phyloP scores from a whole-genome alignment of 352 stramenopile species.

The Thraustotheca clavata region DNA sequence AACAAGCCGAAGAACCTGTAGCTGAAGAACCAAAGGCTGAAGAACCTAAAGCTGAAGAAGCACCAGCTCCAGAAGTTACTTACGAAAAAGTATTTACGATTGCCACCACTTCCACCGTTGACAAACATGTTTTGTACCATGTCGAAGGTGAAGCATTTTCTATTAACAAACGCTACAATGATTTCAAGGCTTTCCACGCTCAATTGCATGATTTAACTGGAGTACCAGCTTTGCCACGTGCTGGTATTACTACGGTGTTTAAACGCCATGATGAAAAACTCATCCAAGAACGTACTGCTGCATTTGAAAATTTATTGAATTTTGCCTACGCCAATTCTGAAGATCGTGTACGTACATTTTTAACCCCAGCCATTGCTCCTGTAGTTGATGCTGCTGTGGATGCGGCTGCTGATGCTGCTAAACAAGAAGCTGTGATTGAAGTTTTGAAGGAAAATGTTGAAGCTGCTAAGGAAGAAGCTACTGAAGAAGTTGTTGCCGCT shows the following conservation, averaged over 20 bases:
- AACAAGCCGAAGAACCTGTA: not conserved
- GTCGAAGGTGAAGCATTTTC: conserved; percentile 25
- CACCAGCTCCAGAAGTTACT: not conserved
- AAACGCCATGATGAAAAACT: conserved; percentile 46
- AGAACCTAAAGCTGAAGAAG: not conserved
- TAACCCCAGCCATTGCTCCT: not conserved
- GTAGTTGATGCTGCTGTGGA: conserved; percentile 3
- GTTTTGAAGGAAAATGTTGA: not conserved
- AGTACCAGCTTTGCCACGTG: conserved; percentile 47
- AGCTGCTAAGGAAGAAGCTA: conserved; percentile 6
- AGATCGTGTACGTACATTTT: conserved; percentile 37
- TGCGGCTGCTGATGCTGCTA: not conserved
- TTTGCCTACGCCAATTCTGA: conserved; percentile 46
- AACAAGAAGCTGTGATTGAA: not conserved
- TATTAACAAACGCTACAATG: conserved; percentile 71
- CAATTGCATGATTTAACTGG: conserved; percentile 27
- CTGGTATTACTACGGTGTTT: conserved; percentile 38
- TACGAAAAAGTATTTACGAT: not conserved
- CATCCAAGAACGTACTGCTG: conserved; percentile 49
- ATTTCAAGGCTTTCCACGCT: conserved; percentile 68
- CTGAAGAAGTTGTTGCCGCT: not conserved
- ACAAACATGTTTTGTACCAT: conserved; percentile 8
- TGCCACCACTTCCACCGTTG: not conserved
- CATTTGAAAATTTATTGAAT: conserved; percentile 59
- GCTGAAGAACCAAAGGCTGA: not conserved